Base-by-base conservation (phyloP, 495 filamentous ascomycete species). In the Tuber brumale region DNA sequence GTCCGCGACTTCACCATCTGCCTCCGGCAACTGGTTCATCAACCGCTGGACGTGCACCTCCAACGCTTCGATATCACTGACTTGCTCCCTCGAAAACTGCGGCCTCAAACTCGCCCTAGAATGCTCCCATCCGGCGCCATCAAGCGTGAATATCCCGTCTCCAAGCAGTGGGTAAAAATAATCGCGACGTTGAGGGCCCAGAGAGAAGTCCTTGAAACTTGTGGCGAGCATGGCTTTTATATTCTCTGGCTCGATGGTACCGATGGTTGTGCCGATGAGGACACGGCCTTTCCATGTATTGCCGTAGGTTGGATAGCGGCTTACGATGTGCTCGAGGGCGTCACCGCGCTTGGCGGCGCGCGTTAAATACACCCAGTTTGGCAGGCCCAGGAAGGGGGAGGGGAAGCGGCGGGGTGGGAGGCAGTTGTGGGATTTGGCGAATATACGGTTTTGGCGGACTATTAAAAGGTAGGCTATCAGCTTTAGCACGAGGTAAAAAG, bases 231-330 rank as follows among this genome's bases (percentile, higher is more conserved):
- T 85, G 3, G 87, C 82, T 75, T 92, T 89, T 83, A 98, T 87
- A 83, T 96, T 97, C 81, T 94, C 91, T 0, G 92, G 93, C 69
- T 92, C 91, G 37, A 83, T 84, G 2, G 90, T 91, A 7, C 84
- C 79, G 23, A 88, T 78, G 5, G 77, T 45, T 8, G 69, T 42
- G 0, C 16, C 46, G 21, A 75, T 74, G 6, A 81, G n/a, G 10
- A 85, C 42, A 10, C 35, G 76, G 10, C 85, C 88, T 27, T 76
- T 83, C 27, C 86, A 86, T 71, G 84, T 77, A 12, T 81, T 79
- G 0, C 78, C 76, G 35, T 69, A 45, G 8, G 70, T 21, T 18
- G 51, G 35, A 70, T 83, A 87, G 37, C 84, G 83, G 6, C 82
- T 31, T 14, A 72, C 69, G 3, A 87, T 74, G 45, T 81, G 81